Base-by-base conservation (phyloP, 2,329 filamentous ascomycete genomes). In the Kalmusia sp. region DNA sequence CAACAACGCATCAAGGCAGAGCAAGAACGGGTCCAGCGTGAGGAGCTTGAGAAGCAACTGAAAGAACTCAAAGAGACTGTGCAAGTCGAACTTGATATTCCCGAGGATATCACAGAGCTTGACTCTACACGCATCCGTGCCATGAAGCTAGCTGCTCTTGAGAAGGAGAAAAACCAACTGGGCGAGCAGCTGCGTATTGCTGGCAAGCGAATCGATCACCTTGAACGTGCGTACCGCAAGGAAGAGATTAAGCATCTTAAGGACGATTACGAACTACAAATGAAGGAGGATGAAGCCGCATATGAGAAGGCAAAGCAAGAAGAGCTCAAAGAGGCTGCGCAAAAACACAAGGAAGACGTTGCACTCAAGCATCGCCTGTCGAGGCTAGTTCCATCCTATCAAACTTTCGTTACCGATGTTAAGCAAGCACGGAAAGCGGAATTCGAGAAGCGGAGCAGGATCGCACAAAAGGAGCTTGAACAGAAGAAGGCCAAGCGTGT, bases 81-180 rank as follows among this genome's bases (percentile, higher is more conserved):
- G 62, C 96, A 96, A 81, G 88, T 97, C 57, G 92, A 97, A 67
- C 82, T 97, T 50, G 89, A 95, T 58, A 91, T 91, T 61, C 71
- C 71, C 2, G 84, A 97, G 52, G 93, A 98, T 76, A 91, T 88
- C 75, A 92, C 92, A 76, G 78, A 80, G 45, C 72, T 82, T 9
- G 79, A 81, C 65, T 78, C 77, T 27, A 69, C 71, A 45, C 88
- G 89, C 60, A 90, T 99, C 65, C 93, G 95, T 74, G 89, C 91
- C 64, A 89, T 99, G 80, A 98, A 98, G 83, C 85, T 99, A 52
- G 90, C 91, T 56, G 93, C 96, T 77, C 86, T 99, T 9, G 95
- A 98, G 80, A 93, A 93, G 67, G 95, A 98, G 82, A 99, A 98
- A 88, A 96, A 93, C 70, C 92, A 95, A 71, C 87, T 97, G 63